These are phyloP conservation scores for Beauveria varroae DNA, from an alignment of 2,329 filamentous ascomycete species.

Conservation along the genomic window DNA sequence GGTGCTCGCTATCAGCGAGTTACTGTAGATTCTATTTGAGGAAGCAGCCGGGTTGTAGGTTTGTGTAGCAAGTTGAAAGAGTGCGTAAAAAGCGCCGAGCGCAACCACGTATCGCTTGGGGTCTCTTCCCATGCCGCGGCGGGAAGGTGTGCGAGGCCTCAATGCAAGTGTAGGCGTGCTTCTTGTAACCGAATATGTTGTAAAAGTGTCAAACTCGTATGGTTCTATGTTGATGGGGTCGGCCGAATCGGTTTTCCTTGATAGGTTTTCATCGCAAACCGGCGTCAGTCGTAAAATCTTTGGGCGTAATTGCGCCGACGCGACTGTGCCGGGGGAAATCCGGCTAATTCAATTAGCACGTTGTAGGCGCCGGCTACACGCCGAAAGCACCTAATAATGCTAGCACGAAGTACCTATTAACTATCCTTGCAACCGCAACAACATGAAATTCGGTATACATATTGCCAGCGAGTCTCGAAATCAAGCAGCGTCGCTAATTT, in stretches of 20 bases:
- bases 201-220: neutral
- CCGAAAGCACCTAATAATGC: no score
- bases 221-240: neutral
- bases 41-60: constrained; percentile 23
- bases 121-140: constrained; percentile 28
- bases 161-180: neutral
- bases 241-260: neutral
- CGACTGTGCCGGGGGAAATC: neutral
- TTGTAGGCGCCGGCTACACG: no score
- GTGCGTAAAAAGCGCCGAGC: constrained; percentile 26
- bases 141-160: neutral
- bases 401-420: no score
- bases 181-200: neutral
- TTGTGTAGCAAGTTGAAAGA: constrained; percentile 30
- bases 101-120: constrained; percentile 29
- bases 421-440: no score
- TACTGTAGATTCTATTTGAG: constrained; percentile 4
- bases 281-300: constrained; percentile 8
- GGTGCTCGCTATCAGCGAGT: constrained; percentile 5
- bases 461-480: no score
- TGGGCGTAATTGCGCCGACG: neutral
- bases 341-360: neutral
- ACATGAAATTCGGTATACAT: no score
- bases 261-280: constrained; percentile 2
- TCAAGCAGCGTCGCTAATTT: no score